Base-by-base conservation (phyloP, 164 flowering plant genomes). In the Umbellularia californica region DNA sequence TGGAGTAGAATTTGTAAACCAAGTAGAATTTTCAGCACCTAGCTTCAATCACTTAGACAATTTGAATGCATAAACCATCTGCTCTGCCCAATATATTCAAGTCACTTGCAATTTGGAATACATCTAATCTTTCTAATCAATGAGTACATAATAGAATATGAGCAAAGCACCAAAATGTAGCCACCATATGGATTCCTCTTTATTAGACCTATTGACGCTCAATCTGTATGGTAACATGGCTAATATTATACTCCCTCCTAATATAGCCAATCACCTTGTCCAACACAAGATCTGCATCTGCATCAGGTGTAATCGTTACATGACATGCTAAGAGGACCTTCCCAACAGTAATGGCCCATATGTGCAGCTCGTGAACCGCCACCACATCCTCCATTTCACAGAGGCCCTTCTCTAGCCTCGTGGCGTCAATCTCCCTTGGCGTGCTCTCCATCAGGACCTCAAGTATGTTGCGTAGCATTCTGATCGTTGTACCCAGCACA, bases 381-480 rank as follows among this genome's bases (percentile, higher is more conserved):
- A 90, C 86, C 20, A 93, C 96, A 69, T 89, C 97, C 1, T 89
- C 93, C 87, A 93, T 87, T 84, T 88, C 95, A 68, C 92, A 90
- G 2, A 93, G 83, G 23, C 93, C 98, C 77, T 86, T 84, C 81
- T 92, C 93, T 2, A 93, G 90, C 81, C 77, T 86, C 0, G 91
- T 90, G 2, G 94, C 95, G 73, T 93, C 98, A 68, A 93, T 90
- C 81, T 93, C 97, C 70, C 98, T 82, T 0, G 98, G 98, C 0
- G 98, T 93, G 84, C 93, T 91, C 86, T 93, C 97, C 98, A 93
- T 92, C 68, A 93, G 84, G 28, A 93, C 97, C 75, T 93, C 97
- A 69, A 90, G 76, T 64, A 92, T 91, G 79, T 76, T 89, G 13
- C 97, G 78, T 68, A 91, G 73, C 97, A 93, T 93, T 72, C 80